Evolutionary conservation across 2,329 filamentous ascomycete genomes (phyloP).

Genomic region (Chalaropsis thielavioides): DNA sequence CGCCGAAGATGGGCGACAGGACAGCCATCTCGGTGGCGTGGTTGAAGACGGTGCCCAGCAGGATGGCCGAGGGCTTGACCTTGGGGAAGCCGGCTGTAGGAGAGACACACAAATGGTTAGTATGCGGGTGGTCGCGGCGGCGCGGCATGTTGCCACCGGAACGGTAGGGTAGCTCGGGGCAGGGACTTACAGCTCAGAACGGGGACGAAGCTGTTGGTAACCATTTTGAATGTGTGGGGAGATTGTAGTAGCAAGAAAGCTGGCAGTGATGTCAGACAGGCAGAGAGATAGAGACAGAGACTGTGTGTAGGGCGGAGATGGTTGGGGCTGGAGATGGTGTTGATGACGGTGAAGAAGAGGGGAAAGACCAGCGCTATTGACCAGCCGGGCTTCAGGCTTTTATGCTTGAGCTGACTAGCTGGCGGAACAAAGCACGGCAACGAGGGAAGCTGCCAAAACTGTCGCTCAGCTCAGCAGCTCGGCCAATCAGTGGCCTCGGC

Average conservation of each 20-base stretch:
- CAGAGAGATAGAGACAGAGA: neutral
- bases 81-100: constrained; percentile 38
- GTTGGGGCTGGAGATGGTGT: neutral
- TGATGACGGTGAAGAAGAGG: neutral
- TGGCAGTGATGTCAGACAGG: neutral
- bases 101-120: constrained; percentile 14
- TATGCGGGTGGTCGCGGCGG: neutral
- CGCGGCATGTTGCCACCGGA: neutral
- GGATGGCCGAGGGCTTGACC: constrained; percentile 96
- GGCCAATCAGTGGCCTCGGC: neutral
- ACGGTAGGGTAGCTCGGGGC: neutral
- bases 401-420: neutral
- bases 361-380: neutral
- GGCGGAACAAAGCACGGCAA: neutral
- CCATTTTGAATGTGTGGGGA: constrained; percentile 12
- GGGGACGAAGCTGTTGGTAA: constrained; percentile 17
- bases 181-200: constrained; percentile 13
- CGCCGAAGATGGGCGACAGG: constrained; percentile 77
- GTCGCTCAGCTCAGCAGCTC: neutral
- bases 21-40: constrained; percentile 81
- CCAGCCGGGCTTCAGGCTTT: neutral
- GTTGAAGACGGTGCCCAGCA: constrained; percentile 90
- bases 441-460: neutral
- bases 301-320: neutral
- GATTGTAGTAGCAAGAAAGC: neutral